Evolutionary conservation across 1,284 basidiomycete genomes (phyloP).

Genomic region (Leccinum angustisporum): DNA sequence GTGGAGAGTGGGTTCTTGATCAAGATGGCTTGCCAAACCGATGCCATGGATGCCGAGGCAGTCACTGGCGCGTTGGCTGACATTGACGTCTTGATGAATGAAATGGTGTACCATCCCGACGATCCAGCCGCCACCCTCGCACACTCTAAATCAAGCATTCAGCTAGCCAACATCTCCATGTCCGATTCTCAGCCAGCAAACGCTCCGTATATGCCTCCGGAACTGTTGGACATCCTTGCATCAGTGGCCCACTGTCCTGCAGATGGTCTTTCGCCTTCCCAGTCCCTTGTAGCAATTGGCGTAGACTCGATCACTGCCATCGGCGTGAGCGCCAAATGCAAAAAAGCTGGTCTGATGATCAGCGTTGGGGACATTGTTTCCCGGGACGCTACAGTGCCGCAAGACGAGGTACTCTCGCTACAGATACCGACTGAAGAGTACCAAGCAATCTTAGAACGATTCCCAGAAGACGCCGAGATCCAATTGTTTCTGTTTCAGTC

Average conservation of each 20-base stretch:
- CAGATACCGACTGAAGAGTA: constrained; percentile 17
- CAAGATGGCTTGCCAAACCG: constrained; percentile 38
- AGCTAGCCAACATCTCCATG: neutral
- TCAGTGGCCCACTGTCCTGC: constrained; percentile 22
- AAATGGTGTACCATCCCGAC: constrained; percentile 32
- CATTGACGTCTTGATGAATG: constrained; percentile 32
- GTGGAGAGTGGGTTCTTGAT: constrained; percentile 33
- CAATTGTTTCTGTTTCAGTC: constrained; percentile 11
- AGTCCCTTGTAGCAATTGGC: constrained; percentile 43
- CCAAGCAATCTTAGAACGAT: constrained; percentile 14
- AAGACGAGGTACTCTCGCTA: neutral
- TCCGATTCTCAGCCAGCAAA: neutral
- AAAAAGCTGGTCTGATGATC: constrained; percentile 38
- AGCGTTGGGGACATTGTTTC: constrained; percentile 42
- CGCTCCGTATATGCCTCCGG: constrained; percentile 9
- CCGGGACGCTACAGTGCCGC: constrained; percentile 1
- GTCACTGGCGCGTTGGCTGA: constrained; percentile 29
- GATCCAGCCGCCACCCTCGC: constrained; percentile 12
- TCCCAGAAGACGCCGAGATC: constrained; percentile 12
- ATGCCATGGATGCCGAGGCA: constrained; percentile 29
- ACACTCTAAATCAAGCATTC: neutral
- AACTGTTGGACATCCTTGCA: constrained; percentile 26
- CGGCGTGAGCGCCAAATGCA: constrained; percentile 42
- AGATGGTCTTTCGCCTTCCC: constrained; percentile 31
- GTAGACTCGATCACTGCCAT: constrained; percentile 57